Conservation (phyloP, 805 yeast genomes). For the Hanseniaspora lindneri region DNA sequence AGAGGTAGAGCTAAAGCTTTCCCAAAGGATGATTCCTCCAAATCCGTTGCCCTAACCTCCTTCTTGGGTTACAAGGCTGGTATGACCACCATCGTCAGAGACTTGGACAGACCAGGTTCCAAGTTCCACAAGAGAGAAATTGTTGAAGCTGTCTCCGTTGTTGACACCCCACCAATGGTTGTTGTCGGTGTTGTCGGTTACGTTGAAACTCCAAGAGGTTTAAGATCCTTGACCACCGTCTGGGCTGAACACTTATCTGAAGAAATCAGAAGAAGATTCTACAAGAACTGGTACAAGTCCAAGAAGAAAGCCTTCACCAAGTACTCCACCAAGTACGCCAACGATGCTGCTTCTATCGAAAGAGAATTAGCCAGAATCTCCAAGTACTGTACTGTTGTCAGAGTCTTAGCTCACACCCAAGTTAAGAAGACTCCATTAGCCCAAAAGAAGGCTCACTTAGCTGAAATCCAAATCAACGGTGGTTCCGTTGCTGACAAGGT, state of each 20-base stretch:
- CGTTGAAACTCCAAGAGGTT: slow-evolving; percentile 99
- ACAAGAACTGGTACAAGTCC: slow-evolving; percentile 99
- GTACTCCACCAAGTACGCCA: slow-evolving; percentile 96
- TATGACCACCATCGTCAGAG: slow-evolving; percentile 99
- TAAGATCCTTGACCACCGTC: slow-evolving; percentile 97
- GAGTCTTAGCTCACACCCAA: slow-evolving; percentile 99
- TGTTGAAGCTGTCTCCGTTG: slow-evolving; percentile 98
- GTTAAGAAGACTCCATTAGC: slow-evolving; percentile 96
- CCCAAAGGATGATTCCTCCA: slow-evolving; percentile 96
- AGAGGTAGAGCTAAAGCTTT: slow-evolving; percentile 98
- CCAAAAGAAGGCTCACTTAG: slow-evolving; percentile 99
- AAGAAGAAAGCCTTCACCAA: slow-evolving; percentile 99
- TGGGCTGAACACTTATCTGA: slow-evolving; percentile 99
- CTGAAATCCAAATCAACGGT: slow-evolving; percentile 99
- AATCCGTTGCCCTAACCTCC: slow-evolving; percentile 98
- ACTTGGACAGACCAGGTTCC: slow-evolving; percentile 99
- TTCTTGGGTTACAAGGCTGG: slow-evolving; percentile 99
- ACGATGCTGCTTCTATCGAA: slow-evolving; percentile 76
- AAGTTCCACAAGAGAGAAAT: slow-evolving; percentile 99
- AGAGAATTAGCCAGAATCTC: slow-evolving; percentile 96
- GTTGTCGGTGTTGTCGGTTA: slow-evolving; percentile 99
- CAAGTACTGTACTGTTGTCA: slow-evolving; percentile 96
- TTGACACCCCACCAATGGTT: slow-evolving; percentile 98
- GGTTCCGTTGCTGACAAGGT: slow-evolving; percentile 96
- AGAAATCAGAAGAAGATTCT: slow-evolving; percentile 99